Base-by-base conservation (phyloP, 345 rosid species). In the Mangifera indica region DNA sequence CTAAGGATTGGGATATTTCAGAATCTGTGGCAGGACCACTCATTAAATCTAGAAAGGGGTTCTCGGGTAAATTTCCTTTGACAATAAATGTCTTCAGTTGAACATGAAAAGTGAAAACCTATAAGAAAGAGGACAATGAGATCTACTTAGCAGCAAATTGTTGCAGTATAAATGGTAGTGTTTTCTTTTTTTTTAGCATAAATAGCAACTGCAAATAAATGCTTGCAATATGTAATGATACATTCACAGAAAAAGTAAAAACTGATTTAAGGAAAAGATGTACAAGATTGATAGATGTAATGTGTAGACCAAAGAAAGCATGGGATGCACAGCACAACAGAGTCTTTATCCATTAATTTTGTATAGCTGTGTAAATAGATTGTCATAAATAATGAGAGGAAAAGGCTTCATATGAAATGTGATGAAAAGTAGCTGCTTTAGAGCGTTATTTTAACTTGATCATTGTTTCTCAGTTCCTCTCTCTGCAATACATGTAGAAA, bases 61-160 rank as follows among this genome's bases (percentile, higher is more conserved):
- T 80, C 63, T 84, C 88, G 7, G 76, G 83, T 46, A 80, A 73
- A 71, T 78, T 79, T 69, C 81, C 83, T 71, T 71, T 70, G 63
- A 66, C 46, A 67, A 87, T 79, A 74, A 80, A 64, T 59, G 79
- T 81, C 80, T 81, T 87, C 66, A 87, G 82, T 77, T 86, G 89
- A 81, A 89, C 78, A 84, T 86, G 86, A 68, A 87, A 77, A 70
- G 86, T 32, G 60, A 86, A 87, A 56, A 54, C 87, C 91, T 84
- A 52, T 63, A 80, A 7, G 44, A 6, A 48, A 18, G 48, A 69
- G 62, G 55, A 67, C 44, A 8, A 70, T 77, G 57, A 80, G 74
- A 60, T 69, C 25, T 52, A 37, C 3, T 57, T 21, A 21, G 49
- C 46, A 48, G 21, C 24, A 48, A 56, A 71, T 4, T 22, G 15